Evolutionary conservation across 208 protist genomes (phyloP).

Genomic region (Angomonas deanei): DNA sequence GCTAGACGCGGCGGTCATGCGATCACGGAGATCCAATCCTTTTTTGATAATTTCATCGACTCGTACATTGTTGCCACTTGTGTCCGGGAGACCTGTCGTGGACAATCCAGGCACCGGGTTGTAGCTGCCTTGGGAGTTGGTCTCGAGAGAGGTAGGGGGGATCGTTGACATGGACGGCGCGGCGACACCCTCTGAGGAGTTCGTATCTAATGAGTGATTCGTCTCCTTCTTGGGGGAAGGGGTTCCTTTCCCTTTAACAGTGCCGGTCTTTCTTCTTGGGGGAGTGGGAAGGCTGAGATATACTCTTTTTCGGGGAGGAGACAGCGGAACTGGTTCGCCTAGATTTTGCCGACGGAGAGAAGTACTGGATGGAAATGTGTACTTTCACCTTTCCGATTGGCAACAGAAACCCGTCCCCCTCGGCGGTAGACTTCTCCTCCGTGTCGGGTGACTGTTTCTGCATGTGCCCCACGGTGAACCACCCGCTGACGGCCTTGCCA

Average conservation of each 20-base stretch:
- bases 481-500: constrained; percentile 42
- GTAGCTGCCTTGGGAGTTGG: background rate
- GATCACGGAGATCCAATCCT: constrained; percentile 13
- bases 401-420: constrained; percentile 1
- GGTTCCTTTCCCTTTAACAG: background rate
- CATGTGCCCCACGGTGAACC: constrained; percentile 56
- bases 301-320: background rate
- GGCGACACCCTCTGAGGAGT: background rate
- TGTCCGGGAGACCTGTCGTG: background rate
- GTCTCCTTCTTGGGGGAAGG: background rate
- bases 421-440: background rate
- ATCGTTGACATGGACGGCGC: background rate
- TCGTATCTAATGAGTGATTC: background rate
- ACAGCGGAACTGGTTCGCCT: background rate
- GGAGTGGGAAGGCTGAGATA: background rate
- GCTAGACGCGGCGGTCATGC: constrained; percentile 4
- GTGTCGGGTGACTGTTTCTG: background rate
- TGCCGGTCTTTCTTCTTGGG: background rate
- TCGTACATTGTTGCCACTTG: background rate
- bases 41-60: constrained; percentile 7
- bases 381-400: constrained; percentile 54
- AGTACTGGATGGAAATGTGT: constrained; percentile 37
- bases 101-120: background rate
- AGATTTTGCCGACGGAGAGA: constrained; percentile 1
- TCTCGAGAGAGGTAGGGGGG: background rate